Evolutionary conservation across 1,139 yeast species (phyloP), one percentile per base, ranked within the genome.

Genomic region (Pichia sp.): DNA sequence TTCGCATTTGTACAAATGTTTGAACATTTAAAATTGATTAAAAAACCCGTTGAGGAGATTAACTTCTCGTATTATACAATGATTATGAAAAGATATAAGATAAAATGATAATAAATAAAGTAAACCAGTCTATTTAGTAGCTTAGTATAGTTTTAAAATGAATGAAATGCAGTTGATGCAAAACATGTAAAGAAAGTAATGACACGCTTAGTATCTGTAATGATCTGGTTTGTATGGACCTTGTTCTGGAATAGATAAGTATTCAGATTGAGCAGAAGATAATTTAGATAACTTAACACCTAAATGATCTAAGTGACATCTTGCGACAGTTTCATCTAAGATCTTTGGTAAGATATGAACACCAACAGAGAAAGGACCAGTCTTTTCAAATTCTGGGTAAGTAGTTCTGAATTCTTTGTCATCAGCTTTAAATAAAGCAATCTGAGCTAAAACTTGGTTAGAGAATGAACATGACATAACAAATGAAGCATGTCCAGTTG

Each of bases 401-500:
- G 82, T 71, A 59, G 77, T 65, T 75, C 88, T 85, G 88, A 92
- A 92, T 58, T 69, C 81, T 56, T 71, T 76, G 74, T 92, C 90
- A 57, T 85, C 69, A 65, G 95, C 83, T 74, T 90, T 92, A 95
- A 78, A 92, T 69, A 92, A 80, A 67, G 98, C 99, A 67, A 94
- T 90, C 80, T 92, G 99, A 64, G 99, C 99, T 71, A 92, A 81
- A 59, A 92, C 98, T 79, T 92, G 99, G 86, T 92, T 92, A 64
- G 97, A 88, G 95, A 92, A 92, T 53, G 98, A 92, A 80, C 98
- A 92, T 58, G 97, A 90, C 99, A 92, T 92, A 69, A 92, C 98
- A 70, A 92, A 92, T 47, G 97, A 89, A 53, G 98, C 86, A 81
- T 92, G 99, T 69, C 99, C 99, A 68, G 98, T 94, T 70, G 98